phyloP scores from a whole-genome alignment of 441 rosid genomes.

The Bruguiera hainesii region DNA sequence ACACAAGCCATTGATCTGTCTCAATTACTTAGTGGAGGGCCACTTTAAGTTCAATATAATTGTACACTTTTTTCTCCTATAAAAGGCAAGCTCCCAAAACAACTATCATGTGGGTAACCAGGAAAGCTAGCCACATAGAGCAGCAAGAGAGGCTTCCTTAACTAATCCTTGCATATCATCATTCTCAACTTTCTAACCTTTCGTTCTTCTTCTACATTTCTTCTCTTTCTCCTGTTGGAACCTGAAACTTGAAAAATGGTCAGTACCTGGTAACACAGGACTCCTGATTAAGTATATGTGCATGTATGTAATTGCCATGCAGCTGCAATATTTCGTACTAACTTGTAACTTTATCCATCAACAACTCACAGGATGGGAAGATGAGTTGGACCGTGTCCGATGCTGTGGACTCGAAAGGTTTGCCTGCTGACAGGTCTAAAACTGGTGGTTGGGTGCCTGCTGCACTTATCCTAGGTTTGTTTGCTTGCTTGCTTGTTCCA shows the following conservation, averaged over 20 bases:
- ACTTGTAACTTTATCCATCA: background rate
- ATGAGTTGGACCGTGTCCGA: constrained; percentile 49
- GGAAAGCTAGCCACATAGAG: too few species aligned
- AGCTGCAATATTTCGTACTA: too few species aligned
- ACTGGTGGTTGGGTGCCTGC: constrained; percentile 78
- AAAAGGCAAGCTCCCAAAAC: constrained; percentile 27
- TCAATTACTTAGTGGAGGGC: constrained; percentile 31
- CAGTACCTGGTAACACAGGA: background rate
- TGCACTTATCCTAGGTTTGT: constrained; percentile 53
- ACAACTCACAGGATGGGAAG: constrained; percentile 39
- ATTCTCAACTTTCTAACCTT: constrained; percentile 3
- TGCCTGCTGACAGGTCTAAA: constrained; percentile 52
- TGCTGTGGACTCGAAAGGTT: constrained; percentile 50
- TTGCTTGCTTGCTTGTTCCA: background rate
- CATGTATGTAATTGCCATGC: background rate
- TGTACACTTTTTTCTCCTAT: constrained; percentile 29
- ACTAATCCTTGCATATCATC: background rate
- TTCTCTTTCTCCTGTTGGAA: constrained; percentile 4
- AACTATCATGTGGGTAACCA: constrained; percentile 10
- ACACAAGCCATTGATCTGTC: constrained; percentile 25
- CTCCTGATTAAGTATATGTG: background rate
- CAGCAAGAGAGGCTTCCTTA: background rate
- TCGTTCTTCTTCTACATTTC: background rate
- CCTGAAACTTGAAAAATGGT: constrained; percentile 27
- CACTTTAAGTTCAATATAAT: constrained; percentile 21